These are phyloP conservation scores for Cytospora schulzeri DNA, from an alignment of 2,329 filamentous ascomycete species.

Conservation along the genomic window DNA sequence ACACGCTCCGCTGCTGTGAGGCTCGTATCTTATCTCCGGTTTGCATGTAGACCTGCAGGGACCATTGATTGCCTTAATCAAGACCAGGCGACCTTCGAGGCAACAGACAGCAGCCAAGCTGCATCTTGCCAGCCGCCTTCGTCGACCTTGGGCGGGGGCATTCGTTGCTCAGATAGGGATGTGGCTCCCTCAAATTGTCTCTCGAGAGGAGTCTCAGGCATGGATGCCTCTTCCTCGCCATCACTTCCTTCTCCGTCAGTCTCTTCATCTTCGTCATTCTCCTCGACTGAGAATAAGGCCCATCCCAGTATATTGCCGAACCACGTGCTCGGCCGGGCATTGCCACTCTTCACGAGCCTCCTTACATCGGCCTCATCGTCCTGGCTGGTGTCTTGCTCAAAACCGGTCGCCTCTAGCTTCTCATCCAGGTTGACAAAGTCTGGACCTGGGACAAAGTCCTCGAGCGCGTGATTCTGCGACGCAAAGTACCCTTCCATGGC, in stretches of 20 bases:
- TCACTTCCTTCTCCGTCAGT: constrained; percentile 33
- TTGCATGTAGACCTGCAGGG: not conserved
- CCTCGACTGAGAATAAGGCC: constrained; percentile 64
- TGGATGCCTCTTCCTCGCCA: constrained; percentile 25
- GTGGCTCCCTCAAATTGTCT: constrained; percentile 46
- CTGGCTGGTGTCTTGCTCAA: constrained; percentile 47
- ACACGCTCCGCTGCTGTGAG: constrained; percentile 9
- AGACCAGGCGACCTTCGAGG: constrained; percentile 52
- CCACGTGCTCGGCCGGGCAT: constrained; percentile 58
- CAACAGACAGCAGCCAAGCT: constrained; percentile 68
- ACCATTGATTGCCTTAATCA: constrained; percentile 1
- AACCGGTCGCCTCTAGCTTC: constrained; percentile 56
- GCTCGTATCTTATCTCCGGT: not conserved
- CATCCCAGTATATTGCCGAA: constrained; percentile 61
- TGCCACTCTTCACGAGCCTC: constrained; percentile 55
- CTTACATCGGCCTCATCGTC: constrained; percentile 63
- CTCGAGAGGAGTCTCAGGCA: constrained; percentile 16
- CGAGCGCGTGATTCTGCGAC: constrained; percentile 36
- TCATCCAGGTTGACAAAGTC: constrained; percentile 67
- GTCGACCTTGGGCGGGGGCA: constrained; percentile 54
- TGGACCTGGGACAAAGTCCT: constrained; percentile 50
- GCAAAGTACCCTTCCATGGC: constrained; percentile 40
- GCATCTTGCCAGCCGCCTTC: constrained; percentile 68
- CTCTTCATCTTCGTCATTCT: constrained; percentile 50
- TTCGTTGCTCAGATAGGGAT: constrained; percentile 45